Percentiles rank a stretch among this genome's conserved stretches.
Conservation (phyloP, 306 rosid species). For the Spatholobus suberectus region DNA sequence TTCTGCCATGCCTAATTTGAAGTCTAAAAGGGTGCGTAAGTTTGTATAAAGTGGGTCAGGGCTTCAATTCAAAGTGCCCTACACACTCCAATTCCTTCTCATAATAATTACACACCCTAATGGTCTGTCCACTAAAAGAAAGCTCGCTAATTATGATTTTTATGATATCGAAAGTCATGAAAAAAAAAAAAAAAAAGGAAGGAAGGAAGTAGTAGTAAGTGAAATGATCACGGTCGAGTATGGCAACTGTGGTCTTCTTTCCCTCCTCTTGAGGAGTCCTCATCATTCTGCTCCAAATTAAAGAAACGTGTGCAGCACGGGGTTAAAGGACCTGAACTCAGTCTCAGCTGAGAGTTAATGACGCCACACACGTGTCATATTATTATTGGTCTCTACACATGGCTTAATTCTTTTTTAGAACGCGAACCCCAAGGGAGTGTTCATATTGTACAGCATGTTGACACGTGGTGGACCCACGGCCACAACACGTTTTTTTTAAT, state of each 20-base stretch:
- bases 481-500: conserved; percentile 3
- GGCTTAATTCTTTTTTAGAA: background rate
- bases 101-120: background rate
- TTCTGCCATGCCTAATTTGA: too few species aligned
- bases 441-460: background rate
- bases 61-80: background rate
- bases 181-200: background rate
- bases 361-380: conserved; percentile 34
- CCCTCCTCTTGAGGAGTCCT: background rate
- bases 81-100: background rate
- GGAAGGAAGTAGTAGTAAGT: background rate
- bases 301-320: conserved; percentile 36
- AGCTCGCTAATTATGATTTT: background rate
- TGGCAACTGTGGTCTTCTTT: background rate
- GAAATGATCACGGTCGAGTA: background rate
- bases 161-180: background rate
- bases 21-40: background rate
- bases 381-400: background rate
- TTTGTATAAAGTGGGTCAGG: background rate
- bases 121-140: conserved; percentile 18
- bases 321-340: conserved; percentile 11
- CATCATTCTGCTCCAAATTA: conserved; percentile 12
- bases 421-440: background rate
- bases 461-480: conserved; percentile 47
- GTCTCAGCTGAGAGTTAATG: conserved; percentile 7